A percentile compares a stretch with the other conserved stretches of the same genome.
These are phyloP conservation scores for Ustilago loliicola DNA, from an alignment of 1,284 basidiomycete species.

Conservation along the genomic window DNA sequence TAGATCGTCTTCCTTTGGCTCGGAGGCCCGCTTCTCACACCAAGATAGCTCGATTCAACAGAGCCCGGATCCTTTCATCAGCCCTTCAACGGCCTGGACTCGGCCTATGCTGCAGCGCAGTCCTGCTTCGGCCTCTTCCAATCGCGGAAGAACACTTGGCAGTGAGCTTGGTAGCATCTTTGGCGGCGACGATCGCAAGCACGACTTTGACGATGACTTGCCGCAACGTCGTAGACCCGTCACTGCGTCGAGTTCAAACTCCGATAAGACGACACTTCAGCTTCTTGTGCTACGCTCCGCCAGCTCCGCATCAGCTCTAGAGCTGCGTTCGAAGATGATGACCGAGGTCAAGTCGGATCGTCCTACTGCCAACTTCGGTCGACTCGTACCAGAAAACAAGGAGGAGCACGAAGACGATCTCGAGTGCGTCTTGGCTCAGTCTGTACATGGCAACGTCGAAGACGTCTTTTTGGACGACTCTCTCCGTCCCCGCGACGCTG, in stretches of 20 bases:
- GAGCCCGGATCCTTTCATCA: conserved; percentile 24
- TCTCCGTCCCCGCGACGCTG: conserved; percentile 31
- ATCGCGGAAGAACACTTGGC: conserved; percentile 49
- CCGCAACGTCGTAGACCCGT: conserved; percentile 31
- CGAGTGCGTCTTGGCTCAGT: conserved; percentile 42
- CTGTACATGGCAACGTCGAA: conserved; percentile 20
- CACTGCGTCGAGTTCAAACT: neutral
- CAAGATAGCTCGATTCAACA: neutral
- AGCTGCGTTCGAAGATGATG: conserved; percentile 7
- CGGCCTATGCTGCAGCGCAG: conserved; percentile 8
- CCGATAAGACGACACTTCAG: neutral
- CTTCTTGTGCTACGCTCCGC: conserved; percentile 22
- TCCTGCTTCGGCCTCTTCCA: conserved; percentile 21
- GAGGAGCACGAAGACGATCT: conserved; percentile 50
- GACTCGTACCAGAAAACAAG: conserved; percentile 35
- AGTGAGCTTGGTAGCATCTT: conserved; percentile 65
- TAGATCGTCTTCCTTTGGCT: conserved; percentile 33
- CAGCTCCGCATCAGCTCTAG: neutral
- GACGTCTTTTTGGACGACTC: conserved; percentile 22
- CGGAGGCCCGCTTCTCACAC: neutral
- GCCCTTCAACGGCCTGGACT: conserved; percentile 6
- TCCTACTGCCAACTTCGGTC: conserved; percentile 41
- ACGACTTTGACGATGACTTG: conserved; percentile 45
- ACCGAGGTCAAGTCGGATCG: conserved; percentile 23
- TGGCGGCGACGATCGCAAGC: conserved; percentile 52